Evolutionary conservation across 2,329 filamentous ascomycete genomes (phyloP).

Genomic region (Ophiobolus disseminans): DNA sequence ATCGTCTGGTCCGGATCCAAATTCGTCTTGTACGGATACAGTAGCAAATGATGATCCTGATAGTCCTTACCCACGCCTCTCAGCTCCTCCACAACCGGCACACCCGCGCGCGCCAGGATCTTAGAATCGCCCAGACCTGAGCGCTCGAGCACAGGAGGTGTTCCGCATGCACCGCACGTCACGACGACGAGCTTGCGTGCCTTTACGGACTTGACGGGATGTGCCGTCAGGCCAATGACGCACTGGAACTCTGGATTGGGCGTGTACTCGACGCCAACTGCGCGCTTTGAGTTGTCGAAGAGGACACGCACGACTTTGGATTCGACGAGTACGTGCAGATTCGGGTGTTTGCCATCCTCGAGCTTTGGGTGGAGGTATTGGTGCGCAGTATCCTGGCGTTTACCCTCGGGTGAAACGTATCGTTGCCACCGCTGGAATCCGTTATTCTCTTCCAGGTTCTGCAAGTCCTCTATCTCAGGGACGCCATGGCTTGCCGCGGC

Average conservation of each 20-base stretch:
- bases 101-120: constrained; percentile 59
- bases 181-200: constrained; percentile 64
- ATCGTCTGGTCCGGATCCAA: constrained; percentile 58
- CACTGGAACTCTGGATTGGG: constrained; percentile 54
- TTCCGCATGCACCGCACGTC: constrained; percentile 60
- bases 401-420: constrained; percentile 61
- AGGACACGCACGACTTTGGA: constrained; percentile 64
- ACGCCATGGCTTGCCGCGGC: constrained; percentile 59
- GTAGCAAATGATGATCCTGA: constrained; percentile 65
- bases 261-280: constrained; percentile 66
- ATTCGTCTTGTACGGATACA: constrained; percentile 61
- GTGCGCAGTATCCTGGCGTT: constrained; percentile 65
- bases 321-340: constrained; percentile 66
- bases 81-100: constrained; percentile 62
- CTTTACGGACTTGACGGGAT: constrained; percentile 50
- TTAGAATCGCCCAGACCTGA: constrained; percentile 66
- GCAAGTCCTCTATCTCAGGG: constrained; percentile 61
- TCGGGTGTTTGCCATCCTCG: constrained; percentile 58
- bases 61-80: constrained; percentile 70
- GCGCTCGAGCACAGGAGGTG: constrained; percentile 65
- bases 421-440: constrained; percentile 54
- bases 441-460: constrained; percentile 57
- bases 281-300: constrained; percentile 61
- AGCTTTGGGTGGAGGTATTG: constrained; percentile 63
- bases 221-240: constrained; percentile 37